These are phyloP conservation scores for Dryas drummondii DNA, from an alignment of 306 rosid species.

Conservation along the genomic window DNA sequence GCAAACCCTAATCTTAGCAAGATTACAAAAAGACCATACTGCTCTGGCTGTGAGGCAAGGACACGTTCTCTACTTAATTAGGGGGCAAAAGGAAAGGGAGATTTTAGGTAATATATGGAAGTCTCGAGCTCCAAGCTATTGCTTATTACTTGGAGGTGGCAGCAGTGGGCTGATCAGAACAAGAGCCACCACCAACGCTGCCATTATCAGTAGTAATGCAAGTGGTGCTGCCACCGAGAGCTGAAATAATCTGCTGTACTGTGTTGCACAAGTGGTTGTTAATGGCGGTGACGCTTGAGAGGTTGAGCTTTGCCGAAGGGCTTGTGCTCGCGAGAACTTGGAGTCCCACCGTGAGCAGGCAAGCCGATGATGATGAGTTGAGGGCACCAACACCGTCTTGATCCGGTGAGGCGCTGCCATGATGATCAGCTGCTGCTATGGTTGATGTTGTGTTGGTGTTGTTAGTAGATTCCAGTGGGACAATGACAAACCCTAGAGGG, in stretches of 20 bases:
- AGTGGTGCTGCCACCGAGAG: conserved; percentile 37
- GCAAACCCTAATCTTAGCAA: neutral
- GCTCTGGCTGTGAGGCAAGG: too few species aligned
- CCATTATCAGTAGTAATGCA: conserved; percentile 14
- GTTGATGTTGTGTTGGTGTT: conserved; percentile 2
- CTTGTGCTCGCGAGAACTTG: conserved; percentile 81
- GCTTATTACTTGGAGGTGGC: conserved; percentile 37
- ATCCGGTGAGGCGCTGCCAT: conserved; percentile 22
- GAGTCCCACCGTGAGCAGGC: conserved; percentile 74
- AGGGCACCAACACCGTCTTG: neutral
- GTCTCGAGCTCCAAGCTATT: conserved; percentile 21
- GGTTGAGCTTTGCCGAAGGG: conserved; percentile 78
- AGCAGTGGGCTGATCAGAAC: conserved; percentile 32
- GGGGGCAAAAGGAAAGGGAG: conserved; percentile 7
- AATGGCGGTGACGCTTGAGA: conserved; percentile 71
- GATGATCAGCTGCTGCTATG: neutral
- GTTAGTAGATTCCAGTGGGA: conserved; percentile 41
- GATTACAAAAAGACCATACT: neutral
- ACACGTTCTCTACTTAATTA: too few species aligned
- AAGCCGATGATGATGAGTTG: conserved; percentile 26
- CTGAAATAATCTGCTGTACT: conserved; percentile 64
- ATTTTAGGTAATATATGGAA: conserved; percentile 13
- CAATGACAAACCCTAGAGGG: conserved; percentile 76
- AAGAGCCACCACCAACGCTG: conserved; percentile 24
- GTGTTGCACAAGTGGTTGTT: conserved; percentile 84